These are phyloP conservation scores for Penicillium fuscoglaucum DNA, from an alignment of 2,329 filamentous ascomycete species.

Conservation along the genomic window DNA sequence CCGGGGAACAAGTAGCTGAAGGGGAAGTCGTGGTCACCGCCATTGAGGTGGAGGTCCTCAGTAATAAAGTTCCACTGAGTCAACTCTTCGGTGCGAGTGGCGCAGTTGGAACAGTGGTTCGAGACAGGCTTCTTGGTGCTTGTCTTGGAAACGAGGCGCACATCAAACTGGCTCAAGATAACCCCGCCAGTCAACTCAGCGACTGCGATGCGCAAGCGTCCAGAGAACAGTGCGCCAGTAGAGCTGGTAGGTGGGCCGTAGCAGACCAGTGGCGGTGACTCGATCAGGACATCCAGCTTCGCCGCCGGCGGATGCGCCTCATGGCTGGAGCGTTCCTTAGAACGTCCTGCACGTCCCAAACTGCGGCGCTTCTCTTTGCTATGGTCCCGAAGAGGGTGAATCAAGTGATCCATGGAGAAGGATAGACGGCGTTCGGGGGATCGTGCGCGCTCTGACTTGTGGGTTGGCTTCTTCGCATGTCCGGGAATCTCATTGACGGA, in stretches of 20 bases:
- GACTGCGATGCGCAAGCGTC: conserved; percentile 74
- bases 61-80: conserved; percentile 77
- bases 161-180: conserved; percentile 68
- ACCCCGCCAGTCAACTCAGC: conserved; percentile 63
- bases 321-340: conserved; percentile 38
- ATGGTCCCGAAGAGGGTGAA: conserved; percentile 44
- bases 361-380: conserved; percentile 45
- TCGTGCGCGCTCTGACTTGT: conserved; percentile 32
- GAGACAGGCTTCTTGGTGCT: conserved; percentile 80
- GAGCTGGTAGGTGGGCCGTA: conserved; percentile 74
- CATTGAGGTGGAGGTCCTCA: conserved; percentile 45
- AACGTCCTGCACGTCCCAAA: conserved; percentile 36
- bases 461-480: conserved; percentile 30
- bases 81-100: conserved; percentile 69
- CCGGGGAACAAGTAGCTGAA: conserved; percentile 86
- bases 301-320: conserved; percentile 45
- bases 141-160: conserved; percentile 68
- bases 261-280: conserved; percentile 84
- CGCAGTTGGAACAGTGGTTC: conserved; percentile 75
- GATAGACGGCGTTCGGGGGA: conserved; percentile 44
- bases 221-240: conserved; percentile 81
- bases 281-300: conserved; percentile 64
- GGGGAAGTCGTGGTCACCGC: conserved; percentile 73
- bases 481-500: conserved; percentile 40
- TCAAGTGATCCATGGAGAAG: conserved; percentile 46